Base-by-base conservation (phyloP, 768 basidiomycete genomes). In the Leccinellum rugosiceps region DNA sequence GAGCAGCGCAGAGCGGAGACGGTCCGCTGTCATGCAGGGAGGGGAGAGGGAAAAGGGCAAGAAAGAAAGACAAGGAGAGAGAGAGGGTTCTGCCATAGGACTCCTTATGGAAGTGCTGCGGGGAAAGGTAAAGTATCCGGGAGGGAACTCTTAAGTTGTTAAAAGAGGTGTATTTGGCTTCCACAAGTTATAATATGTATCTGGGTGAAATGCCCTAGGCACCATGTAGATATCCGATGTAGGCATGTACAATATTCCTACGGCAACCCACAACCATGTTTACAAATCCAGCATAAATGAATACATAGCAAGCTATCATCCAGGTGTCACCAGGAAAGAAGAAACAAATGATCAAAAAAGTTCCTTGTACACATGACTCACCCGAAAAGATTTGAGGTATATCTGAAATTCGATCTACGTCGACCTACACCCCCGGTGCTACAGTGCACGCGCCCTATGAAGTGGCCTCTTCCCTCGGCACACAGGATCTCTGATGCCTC, bases 21-120 rank as follows among this genome's bases (percentile, higher is more conserved):
- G 87, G 58, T 87, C 86, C 60, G 86, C 86, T 19, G 74, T 88
- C 3, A 77, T 88, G 35, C 75, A 87, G 0, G 82, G 79, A 28
- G 68, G 64, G 21, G 70, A 76, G 34, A 70, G 56, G 19, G 63
- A 66, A 2, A 65, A 60, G 47, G 50, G 32, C 32, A 61, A 63
- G 53, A 59, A 61, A 28, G 66, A 65, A 23, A 60, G 57, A 55
- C 55, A 59, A 49, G 57, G 58, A 15, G 67, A 65, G 26, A 59
- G 57, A 23, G 68, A 72, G 17, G 60, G 70, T 23, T 71, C 69
- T 3, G 68, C 73, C 26, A 58, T 69, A 15, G 67, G 63, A 28
- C 53, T 71, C 21, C 58, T 74, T 45, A 72, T 70, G 63, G 74
- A 68, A 14, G 64, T 67, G 26, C 58, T 74, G 2, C 66, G 61